These are phyloP conservation scores for Eucalyptus cloeziana DNA, from an alignment of 345 rosid genomes.

Conservation along the genomic window DNA sequence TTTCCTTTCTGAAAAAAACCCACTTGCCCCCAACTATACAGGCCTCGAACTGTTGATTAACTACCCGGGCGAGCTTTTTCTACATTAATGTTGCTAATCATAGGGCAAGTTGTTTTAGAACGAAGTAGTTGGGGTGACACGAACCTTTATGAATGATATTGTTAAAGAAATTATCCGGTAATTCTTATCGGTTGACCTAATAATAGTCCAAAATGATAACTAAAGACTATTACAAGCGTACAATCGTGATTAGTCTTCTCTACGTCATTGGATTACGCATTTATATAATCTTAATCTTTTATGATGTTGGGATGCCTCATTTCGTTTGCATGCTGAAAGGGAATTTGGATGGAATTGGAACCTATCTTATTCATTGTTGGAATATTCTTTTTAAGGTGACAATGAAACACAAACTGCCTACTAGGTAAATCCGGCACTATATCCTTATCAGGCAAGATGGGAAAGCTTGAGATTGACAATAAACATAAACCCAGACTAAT, in stretches of 20 bases:
- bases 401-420: not conserved
- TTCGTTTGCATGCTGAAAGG: not conserved
- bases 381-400: not conserved
- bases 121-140: not conserved
- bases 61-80: not conserved
- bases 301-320: not conserved
- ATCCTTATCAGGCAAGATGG: accelerated
- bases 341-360: not conserved
- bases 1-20: not conserved
- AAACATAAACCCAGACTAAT: not conserved
- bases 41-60: not conserved
- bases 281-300: not conserved
- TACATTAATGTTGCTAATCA: not conserved
- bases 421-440: not conserved
- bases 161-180: not conserved
- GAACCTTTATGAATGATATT: not conserved
- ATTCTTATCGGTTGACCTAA: not conserved
- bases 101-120: not conserved
- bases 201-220: not conserved
- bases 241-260: not conserved
- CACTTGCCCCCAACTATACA: not conserved
- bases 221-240: not conserved
- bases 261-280: not conserved
- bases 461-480: not conserved
- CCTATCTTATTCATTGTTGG: not conserved